Percentiles rank a stretch among this genome's conserved stretches.
These are phyloP conservation scores for Pugionium dolabratum DNA, from an alignment of 345 rosid species.

Conservation along the genomic window DNA sequence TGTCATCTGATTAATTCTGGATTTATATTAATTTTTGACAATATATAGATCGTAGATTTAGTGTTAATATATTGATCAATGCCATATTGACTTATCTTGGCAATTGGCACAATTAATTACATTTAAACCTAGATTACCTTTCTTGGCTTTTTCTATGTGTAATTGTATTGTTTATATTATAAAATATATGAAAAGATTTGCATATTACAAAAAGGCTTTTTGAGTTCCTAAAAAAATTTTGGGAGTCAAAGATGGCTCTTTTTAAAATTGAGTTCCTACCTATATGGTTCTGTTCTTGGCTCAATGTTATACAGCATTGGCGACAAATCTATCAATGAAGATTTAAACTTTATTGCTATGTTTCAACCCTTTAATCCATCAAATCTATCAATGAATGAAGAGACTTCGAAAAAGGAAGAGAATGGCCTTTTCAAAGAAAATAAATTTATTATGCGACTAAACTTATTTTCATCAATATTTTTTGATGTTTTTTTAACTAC, in stretches of 20 bases:
- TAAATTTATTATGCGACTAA: no score
- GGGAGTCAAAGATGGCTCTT: conserved; percentile 43
- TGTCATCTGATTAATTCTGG: no score
- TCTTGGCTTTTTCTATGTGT: neutral
- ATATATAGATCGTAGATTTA: no score
- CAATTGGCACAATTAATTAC: no score
- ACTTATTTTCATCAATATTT: no score
- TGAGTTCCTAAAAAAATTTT: conserved; percentile 44
- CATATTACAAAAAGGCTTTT: conserved; percentile 34
- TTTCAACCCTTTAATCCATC: neutral
- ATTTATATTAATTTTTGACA: no score
- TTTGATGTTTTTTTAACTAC: no score
- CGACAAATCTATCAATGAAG: conserved; percentile 26
- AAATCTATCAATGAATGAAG: no score
- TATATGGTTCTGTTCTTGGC: conserved; percentile 43
- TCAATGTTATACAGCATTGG: no score
- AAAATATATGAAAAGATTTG: neutral
- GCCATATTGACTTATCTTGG: no score
- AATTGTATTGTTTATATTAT: no score
- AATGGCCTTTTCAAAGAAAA: conserved; percentile 10
- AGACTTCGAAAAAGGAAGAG: conserved; percentile 35
- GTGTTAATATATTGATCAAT: no score
- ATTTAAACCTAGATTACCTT: neutral
- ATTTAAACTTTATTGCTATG: conserved; percentile 13
- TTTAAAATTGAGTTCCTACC: conserved; percentile 36